phyloP scores from a whole-genome alignment of 257 asterid genomes.

The Jasminum sambac region DNA sequence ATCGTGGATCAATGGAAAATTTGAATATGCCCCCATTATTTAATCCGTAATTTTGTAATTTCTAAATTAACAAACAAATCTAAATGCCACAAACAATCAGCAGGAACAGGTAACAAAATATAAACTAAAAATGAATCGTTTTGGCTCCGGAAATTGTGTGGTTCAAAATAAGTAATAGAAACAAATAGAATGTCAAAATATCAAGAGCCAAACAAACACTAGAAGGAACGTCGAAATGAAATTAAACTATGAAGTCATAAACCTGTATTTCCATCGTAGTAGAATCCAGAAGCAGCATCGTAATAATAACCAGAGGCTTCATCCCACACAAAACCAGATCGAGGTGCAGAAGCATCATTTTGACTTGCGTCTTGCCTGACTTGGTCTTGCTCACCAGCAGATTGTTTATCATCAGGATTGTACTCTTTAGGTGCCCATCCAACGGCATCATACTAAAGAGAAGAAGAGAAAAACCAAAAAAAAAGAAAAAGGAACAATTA shows the following conservation, averaged over 20 bases:
- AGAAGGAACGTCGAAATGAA: background rate
- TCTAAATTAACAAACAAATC: background rate
- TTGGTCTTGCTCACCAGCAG: slow-evolving; percentile 57
- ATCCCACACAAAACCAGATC: slow-evolving; percentile 97
- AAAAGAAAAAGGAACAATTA: slow-evolving; percentile 12
- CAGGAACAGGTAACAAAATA: background rate
- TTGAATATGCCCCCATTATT: background rate
- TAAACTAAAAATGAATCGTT: background rate
- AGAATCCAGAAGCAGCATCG: slow-evolving; percentile 96
- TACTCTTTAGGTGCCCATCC: slow-evolving; percentile 99
- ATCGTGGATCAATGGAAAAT: background rate
- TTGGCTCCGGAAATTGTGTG: too few relatives aligned
- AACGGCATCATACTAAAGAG: slow-evolving; percentile 81
- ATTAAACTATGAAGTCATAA: slow-evolving; percentile 17
- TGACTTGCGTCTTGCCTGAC: slow-evolving; percentile 51
- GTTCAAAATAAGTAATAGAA: too few relatives aligned
- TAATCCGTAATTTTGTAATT: background rate
- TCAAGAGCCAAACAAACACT: background rate
- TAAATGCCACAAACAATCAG: background rate
- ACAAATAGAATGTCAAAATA: too few relatives aligned
- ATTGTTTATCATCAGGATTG: slow-evolving; percentile 77
- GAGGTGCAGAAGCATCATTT: slow-evolving; percentile 64
- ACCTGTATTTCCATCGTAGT: slow-evolving; percentile 97
- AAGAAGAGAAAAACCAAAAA: too few relatives aligned
- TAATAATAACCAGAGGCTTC: slow-evolving; percentile 98